phyloP scores from a whole-genome alignment of 352 stramenopile species.

The Phytophthora melonis region DNA sequence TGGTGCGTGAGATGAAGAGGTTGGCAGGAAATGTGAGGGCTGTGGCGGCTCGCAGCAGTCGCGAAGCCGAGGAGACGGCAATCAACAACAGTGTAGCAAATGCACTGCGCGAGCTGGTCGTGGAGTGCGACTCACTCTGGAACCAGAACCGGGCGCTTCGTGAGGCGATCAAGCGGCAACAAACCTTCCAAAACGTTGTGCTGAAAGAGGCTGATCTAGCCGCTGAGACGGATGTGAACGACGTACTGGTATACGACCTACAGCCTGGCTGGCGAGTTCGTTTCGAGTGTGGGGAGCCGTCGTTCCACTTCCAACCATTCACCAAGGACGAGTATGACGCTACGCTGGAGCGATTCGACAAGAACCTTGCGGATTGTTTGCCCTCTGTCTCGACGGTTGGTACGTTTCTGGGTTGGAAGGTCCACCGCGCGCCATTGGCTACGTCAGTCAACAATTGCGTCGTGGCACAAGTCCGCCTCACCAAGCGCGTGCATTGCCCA shows the following conservation, averaged over 20 bases:
- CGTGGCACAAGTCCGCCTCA: not conserved
- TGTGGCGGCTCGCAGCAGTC: not conserved
- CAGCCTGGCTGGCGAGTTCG: not conserved
- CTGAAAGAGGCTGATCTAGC: not conserved
- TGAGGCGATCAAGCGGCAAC: not conserved
- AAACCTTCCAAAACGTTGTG: not conserved
- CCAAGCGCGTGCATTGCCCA: conserved; percentile 4
- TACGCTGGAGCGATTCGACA: not conserved
- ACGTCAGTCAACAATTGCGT: conserved; percentile 13
- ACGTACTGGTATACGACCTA: not conserved
- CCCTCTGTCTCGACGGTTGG: not conserved
- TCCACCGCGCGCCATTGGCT: too few relatives aligned
- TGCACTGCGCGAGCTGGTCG: not conserved
- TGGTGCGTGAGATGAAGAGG: not conserved
- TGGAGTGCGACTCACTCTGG: not conserved
- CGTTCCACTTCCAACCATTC: not conserved
- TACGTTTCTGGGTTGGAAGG: not conserved
- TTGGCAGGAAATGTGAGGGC: not conserved
- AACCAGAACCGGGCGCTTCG: not conserved
- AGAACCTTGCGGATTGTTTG: not conserved
- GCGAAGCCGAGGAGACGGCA: not conserved
- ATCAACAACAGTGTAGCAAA: too few relatives aligned
- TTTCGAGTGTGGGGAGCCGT: not conserved
- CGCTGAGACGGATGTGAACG: not conserved
- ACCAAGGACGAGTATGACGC: not conserved